Conservation (phyloP, 148 eudicot species). For the Spergularia bocconei region DNA sequence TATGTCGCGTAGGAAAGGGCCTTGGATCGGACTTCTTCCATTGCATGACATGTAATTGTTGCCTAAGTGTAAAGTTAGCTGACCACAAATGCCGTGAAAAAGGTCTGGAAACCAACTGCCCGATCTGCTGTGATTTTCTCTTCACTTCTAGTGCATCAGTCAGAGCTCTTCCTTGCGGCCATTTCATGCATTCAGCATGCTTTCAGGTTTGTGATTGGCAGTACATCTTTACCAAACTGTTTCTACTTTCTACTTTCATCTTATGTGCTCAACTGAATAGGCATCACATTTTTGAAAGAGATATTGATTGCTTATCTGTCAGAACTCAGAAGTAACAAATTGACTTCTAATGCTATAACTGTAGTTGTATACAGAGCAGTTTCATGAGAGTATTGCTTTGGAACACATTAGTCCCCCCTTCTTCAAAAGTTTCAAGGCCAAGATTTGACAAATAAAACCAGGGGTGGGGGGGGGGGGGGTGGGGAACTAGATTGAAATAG, state of each 20-base stretch:
- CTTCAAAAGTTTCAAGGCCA: background rate
- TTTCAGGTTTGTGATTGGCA: constrained; percentile 62
- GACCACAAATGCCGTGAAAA: constrained; percentile 92
- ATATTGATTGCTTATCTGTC: background rate
- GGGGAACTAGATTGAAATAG: too few relatives aligned
- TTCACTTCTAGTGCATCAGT: constrained; percentile 87
- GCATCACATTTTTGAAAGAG: background rate
- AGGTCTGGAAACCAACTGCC: constrained; percentile 87
- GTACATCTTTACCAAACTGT: constrained; percentile 5
- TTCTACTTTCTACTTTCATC: background rate
- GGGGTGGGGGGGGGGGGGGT: background rate
- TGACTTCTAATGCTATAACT: background rate
- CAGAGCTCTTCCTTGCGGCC: constrained; percentile 89
- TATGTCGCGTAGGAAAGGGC: constrained; percentile 76
- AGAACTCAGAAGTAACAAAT: background rate
- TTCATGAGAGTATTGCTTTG: background rate
- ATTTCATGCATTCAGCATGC: constrained; percentile 96
- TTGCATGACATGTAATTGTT: constrained; percentile 93
- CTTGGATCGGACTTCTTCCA: constrained; percentile 88
- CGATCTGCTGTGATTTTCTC: constrained; percentile 88
- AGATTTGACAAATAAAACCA: background rate
- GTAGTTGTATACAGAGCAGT: background rate
- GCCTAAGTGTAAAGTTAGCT: constrained; percentile 63
- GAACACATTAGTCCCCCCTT: background rate
- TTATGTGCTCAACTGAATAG: background rate